Evolutionary conservation across 1,284 basidiomycete species (phyloP), one percentile per base, ranked within the genome.

Genomic region (Omphalotus olearius): DNA sequence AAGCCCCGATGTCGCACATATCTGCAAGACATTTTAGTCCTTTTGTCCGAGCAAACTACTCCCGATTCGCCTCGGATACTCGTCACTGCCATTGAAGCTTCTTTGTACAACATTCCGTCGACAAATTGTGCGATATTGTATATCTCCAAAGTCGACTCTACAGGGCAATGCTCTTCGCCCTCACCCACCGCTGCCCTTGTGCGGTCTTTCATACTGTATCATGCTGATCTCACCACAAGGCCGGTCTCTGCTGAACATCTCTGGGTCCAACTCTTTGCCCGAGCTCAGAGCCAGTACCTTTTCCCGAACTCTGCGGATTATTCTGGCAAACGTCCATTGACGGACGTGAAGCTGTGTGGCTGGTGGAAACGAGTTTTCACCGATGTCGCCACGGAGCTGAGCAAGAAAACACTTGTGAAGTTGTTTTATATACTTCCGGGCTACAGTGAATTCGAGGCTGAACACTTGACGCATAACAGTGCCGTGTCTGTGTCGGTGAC

Each of bases 81-180:
- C 39, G 82, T 92, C 25, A 79, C 85, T 6, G 96, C 87, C 1
- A 79, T 98, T 56, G 93, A 96, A 62, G 89, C 85, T 0, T 80
- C 75, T 51, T 70, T 98, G 28, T 98, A 93, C 74, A 82, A 83
- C 41, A 63, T 91, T 45, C 87, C 88, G 3, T 61, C 79, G 2
- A 85, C 87, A 1, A 78, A 76, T 1, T 80, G 79, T 50, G 84
- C 83, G 1, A 78, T 99, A 33, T 70, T 99, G 18, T 98, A 98
- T 68, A 78, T 98, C 43, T 91, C 91, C 46, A 99, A 99, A 69
- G 84, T 98, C 51, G 97, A 98, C 66, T 86, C 93, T 11, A 93
- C 93, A 0, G 95, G 95, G 0, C 92, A 91, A 57, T 82, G 75
- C 0, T 60, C 62, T 25, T 53, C 65, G 6, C 82, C 80, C 2